Percentiles rank a stretch among this genome's conserved stretches.
These are phyloP conservation scores for Juncus effusus DNA, from an alignment of 176 grass and related monocot species.

Conservation along the genomic window DNA sequence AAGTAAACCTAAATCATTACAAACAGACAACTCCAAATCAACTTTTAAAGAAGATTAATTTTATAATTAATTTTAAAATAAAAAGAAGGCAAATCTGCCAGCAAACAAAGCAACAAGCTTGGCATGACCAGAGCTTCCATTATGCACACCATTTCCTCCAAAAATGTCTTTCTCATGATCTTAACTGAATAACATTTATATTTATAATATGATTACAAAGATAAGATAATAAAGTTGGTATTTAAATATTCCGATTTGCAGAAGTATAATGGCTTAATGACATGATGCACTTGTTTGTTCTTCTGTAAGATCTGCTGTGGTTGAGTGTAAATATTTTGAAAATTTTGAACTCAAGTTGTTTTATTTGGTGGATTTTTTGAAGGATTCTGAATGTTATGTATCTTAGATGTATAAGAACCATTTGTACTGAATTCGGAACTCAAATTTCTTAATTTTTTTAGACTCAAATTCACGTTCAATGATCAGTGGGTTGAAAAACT, in stretches of 20 bases:
- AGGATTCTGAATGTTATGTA: too few species aligned
- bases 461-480: too few species aligned
- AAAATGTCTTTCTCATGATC: conserved; percentile 33
- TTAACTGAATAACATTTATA: conserved; percentile 9
- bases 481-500: too few species aligned
- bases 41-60: conserved; percentile 7
- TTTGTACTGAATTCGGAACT: too few species aligned
- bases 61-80: neutral
- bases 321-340: neutral
- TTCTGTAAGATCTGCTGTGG: neutral
- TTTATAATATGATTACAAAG: conserved; percentile 1
- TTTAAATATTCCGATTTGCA: neutral
- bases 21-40: conserved; percentile 25
- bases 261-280: conserved; percentile 21
- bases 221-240: conserved; percentile 20
- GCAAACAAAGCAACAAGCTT: conserved; percentile 53
- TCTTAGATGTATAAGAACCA: too few species aligned
- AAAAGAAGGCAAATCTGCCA: conserved; percentile 16
- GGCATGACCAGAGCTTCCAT: conserved; percentile 25
- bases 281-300: conserved; percentile 12
- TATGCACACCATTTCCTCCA: conserved; percentile 9
- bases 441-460: too few species aligned
- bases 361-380: too few species aligned
- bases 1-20: conserved; percentile 17
- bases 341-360: too few species aligned